phyloP scores from a whole-genome alignment of 1,284 basidiomycete genomes.

The Cryptococcus sp. region DNA sequence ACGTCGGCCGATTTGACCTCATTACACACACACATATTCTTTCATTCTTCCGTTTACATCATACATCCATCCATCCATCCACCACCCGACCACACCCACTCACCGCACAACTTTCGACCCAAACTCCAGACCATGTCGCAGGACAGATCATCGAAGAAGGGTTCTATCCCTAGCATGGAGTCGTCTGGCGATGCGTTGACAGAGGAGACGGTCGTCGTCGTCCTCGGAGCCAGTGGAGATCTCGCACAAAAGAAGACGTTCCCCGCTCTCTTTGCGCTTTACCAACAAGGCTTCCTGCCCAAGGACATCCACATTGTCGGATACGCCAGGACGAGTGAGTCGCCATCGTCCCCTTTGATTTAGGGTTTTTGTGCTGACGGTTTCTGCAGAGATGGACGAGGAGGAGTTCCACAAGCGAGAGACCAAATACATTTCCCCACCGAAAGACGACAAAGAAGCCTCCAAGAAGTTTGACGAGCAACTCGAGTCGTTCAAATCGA shows the following conservation, averaged over 20 bases:
- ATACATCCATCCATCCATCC: background rate
- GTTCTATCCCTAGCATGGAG: constrained; percentile 76
- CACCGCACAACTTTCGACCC: no score
- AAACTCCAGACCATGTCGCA: background rate
- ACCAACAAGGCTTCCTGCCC: constrained; percentile 71
- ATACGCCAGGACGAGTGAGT: constrained; percentile 75
- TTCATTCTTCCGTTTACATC: no score
- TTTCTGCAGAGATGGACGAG: constrained; percentile 63
- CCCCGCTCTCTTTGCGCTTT: constrained; percentile 86
- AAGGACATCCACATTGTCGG: constrained; percentile 81
- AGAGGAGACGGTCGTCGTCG: constrained; percentile 83
- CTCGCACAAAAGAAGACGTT: constrained; percentile 99
- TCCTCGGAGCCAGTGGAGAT: constrained; percentile 95
- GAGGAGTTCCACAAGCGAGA: constrained; percentile 78
- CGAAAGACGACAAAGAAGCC: constrained; percentile 56
- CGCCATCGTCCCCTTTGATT: background rate
- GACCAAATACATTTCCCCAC: constrained; percentile 75
- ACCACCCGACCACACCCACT: no score
- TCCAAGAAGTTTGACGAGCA: constrained; percentile 47
- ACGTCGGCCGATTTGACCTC: background rate
- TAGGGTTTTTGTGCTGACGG: background rate
- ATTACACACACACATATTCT: background rate
- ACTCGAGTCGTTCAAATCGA: constrained; percentile 72
- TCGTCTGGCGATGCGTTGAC: constrained; percentile 63
- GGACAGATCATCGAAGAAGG: constrained; percentile 17